Base-by-base conservation (phyloP, 768 basidiomycete species). In the Boletus sensibilis region DNA sequence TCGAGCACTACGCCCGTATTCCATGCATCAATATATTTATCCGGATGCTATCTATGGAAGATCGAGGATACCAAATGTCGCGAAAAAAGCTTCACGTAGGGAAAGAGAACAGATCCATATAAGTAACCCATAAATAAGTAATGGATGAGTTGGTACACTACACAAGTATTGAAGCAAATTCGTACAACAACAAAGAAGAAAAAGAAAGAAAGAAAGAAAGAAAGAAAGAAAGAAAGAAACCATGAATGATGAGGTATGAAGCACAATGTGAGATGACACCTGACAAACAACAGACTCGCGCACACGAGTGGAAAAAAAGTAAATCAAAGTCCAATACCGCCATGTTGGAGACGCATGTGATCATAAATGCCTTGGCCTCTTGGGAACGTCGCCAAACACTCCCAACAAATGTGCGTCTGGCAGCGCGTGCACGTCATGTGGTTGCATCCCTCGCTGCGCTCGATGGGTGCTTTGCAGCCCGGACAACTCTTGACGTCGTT, bases 341-440 rank as follows among this genome's bases (percentile, higher is more conserved):
- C 89, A 68, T 92, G 90, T 44, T 70, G 73, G 6, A 59, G 53
- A 8, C 82, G 80, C 90, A 92, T 92, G 66, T 92, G 90, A 0
- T 78, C 80, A 61, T 92, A 92, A n/a, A 92, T 87, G 11, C 84
- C 86, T 14, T 83, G 74, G 2, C 87, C 85, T 35, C 76, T 75
- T 0, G 81, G 79, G 71, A 91, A 92, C 40, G 86, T 89, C 69
- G 79, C 71, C 68, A 88, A 63, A 68, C 90, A 93, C 23, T 83
- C 82, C 91, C 90, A 92, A 56, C 90, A 93, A 1, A 85, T 86
- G 66, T 93, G 90, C 0, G 87, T 84, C 61, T 82, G 79, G 68
- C 90, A 93, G 33, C 79, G 78, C 0, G 76, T 77, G 69, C 90
- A 93, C n/a, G 82, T 85, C 79, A 93, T 84, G 68, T 93, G 90